These are phyloP conservation scores for Venturia carpophila DNA, from an alignment of 2,329 filamentous ascomycete genomes.

Conservation along the genomic window DNA sequence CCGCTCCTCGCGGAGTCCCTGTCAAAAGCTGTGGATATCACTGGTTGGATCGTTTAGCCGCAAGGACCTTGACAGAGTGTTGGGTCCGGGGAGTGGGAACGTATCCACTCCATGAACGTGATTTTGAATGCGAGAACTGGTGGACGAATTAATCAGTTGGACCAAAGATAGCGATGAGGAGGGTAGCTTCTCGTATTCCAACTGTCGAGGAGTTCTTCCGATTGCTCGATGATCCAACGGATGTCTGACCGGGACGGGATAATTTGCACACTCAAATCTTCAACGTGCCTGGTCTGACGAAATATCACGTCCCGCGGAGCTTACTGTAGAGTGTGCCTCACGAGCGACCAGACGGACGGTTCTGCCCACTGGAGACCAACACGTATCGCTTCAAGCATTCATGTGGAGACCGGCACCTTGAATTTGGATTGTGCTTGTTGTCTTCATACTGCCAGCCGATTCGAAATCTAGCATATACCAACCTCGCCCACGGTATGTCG, in stretches of 20 bases:
- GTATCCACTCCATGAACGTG: conserved; percentile 7
- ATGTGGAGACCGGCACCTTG: neutral
- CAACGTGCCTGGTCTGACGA: neutral
- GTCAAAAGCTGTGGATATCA: neutral
- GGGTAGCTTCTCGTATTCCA: neutral
- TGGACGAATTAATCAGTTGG: conserved; percentile 16
- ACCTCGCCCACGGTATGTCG: neutral
- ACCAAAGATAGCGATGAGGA: neutral
- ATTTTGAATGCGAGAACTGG: conserved; percentile 24
- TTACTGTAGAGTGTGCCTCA: neutral
- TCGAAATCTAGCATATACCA: neutral
- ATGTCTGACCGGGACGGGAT: neutral
- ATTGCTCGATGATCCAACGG: neutral
- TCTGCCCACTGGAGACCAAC: neutral
- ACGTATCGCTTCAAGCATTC: neutral
- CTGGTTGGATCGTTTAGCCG: neutral
- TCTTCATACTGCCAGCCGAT: neutral
- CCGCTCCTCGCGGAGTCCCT: neutral
- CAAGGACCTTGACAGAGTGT: neutral
- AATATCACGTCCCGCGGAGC: neutral
- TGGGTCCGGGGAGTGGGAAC: neutral
- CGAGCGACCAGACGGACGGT: neutral
- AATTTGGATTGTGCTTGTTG: neutral
- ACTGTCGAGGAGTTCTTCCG: neutral
- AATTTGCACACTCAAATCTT: neutral